These are phyloP conservation scores for Penicillium chermesinum DNA, from an alignment of 495 filamentous ascomycete species.

Conservation along the genomic window DNA sequence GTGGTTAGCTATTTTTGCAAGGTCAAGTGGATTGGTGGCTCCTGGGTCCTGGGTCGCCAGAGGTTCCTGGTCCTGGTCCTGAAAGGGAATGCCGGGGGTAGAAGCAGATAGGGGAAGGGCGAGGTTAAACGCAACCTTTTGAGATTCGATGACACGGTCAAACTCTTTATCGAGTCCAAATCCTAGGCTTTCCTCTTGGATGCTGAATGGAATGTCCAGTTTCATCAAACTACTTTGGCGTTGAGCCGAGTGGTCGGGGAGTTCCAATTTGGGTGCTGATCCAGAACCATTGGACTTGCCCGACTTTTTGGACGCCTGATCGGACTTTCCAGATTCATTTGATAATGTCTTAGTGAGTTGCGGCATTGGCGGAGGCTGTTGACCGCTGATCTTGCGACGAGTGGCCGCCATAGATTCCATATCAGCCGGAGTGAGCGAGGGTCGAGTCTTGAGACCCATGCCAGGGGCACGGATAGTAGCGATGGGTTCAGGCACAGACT, in stretches of 20 bases:
- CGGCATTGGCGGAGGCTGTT: slow-evolving; percentile 40
- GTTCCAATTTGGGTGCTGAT: slow-evolving; percentile 24
- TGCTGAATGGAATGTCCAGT: slow-evolving; percentile 63
- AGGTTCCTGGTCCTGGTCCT: slow-evolving; percentile 10
- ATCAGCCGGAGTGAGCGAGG: slow-evolving; percentile 82
- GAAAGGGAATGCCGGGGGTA: slow-evolving; percentile 5
- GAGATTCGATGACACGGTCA: slow-evolving; percentile 88
- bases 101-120: slow-evolving; percentile 39
- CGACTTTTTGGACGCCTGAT: no score
- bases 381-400: slow-evolving; percentile 76
- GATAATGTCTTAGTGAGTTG: slow-evolving; percentile 29
- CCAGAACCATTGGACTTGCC: slow-evolving; percentile 21
- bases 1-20: slow-evolving; percentile 50
- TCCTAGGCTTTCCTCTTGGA: slow-evolving; percentile 55
- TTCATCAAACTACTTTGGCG: slow-evolving; percentile 50
- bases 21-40: slow-evolving; percentile 1
- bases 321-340: no score
- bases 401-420: slow-evolving; percentile 81
- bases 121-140: slow-evolving; percentile 80
- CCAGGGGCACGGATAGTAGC: slow-evolving; percentile 90
- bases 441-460: slow-evolving; percentile 81
- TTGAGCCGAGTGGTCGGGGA: slow-evolving; percentile 24
- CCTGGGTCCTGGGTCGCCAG: slow-evolving; percentile 1
- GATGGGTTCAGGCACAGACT: slow-evolving; percentile 69
- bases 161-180: slow-evolving; percentile 88